Base-by-base conservation (phyloP, 2,329 filamentous ascomycete genomes). In the Aspergillus alliaceus region DNA sequence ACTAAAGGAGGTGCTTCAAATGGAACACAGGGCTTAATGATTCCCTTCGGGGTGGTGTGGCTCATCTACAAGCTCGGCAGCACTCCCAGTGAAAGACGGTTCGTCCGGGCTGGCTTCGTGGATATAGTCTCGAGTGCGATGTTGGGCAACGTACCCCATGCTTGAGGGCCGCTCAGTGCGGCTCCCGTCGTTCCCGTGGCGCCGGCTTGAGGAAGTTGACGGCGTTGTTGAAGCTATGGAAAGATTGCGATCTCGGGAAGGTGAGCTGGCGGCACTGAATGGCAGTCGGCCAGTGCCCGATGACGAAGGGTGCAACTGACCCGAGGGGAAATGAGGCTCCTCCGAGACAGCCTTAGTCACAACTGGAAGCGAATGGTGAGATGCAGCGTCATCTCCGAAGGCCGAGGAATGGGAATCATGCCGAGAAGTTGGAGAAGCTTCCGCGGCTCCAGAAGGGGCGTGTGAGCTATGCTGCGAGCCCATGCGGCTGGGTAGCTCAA, bases 401-500 rank as follows among this genome's bases (percentile, higher is more conserved):
- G 66, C 60, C 5, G 57, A 3, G 4, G 64, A 52, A 37, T 86
- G 86, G 0, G 90, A 92, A 69, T 88, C 91, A 74, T 88, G 91
- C 29, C 89, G 82, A 2, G 90, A 89, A n/a, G 58, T 57, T 4
- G 31, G 92, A 9, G 62, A 53, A 7, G 57, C 50, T 32, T 53
- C 49, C 15, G 42, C 47, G 32, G 22, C 46, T n/a, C 49, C 82
- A 7, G 82, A 78, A 0, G 60, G 72, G 15, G 71, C 73, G 51
- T 76, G 77, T 15, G 80, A 74, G 59, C 79, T 86, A 20, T 81
- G 81, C 61, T 82, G 85, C 2, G 87, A 89, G 15, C 82, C 82
- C 40, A 84, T 77, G 24, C 87, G 82, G 67, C 84, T 89, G 2
- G 87, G 86, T 29, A 90, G 68, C 53, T 85, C 84, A 56, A 90